phyloP scores from a whole-genome alignment of 1,284 basidiomycete genomes.

The Trametes hirsuta region DNA sequence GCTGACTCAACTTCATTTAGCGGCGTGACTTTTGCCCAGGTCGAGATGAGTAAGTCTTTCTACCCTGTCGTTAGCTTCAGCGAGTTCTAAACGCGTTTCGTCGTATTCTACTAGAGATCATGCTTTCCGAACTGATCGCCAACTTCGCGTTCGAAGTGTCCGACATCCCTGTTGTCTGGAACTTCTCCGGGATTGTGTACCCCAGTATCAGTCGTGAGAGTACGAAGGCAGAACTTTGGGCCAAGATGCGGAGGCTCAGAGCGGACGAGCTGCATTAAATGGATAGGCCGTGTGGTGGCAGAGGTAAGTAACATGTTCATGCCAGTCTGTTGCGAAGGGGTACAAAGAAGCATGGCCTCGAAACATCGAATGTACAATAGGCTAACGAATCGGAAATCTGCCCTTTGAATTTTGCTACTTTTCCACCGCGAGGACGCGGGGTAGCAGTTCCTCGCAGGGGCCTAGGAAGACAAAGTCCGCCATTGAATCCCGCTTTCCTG shows the following conservation, averaged over 20 bases:
- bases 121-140: constrained; percentile 14
- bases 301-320: too few relatives aligned
- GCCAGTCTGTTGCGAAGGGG: too few relatives aligned
- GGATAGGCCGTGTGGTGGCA: too few relatives aligned
- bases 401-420: neutral
- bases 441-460: constrained; percentile 48
- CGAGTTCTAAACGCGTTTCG: constrained; percentile 20
- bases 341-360: too few relatives aligned
- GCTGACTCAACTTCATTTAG: constrained; percentile 10
- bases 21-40: constrained; percentile 37
- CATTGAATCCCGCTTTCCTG: constrained; percentile 42
- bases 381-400: too few relatives aligned
- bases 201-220: constrained; percentile 23
- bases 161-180: constrained; percentile 19
- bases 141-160: constrained; percentile 18
- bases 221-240: constrained; percentile 24
- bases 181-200: constrained; percentile 21
- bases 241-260: constrained; percentile 11
- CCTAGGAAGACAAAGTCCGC: constrained; percentile 55
- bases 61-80: neutral
- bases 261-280: neutral
- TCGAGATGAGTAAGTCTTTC: constrained; percentile 38
- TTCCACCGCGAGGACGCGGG: constrained; percentile 18
- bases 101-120: constrained; percentile 7
- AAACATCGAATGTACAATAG: too few relatives aligned